Base-by-base conservation (phyloP, 164 flowering plant genomes). In the Protea cynaroides region DNA sequence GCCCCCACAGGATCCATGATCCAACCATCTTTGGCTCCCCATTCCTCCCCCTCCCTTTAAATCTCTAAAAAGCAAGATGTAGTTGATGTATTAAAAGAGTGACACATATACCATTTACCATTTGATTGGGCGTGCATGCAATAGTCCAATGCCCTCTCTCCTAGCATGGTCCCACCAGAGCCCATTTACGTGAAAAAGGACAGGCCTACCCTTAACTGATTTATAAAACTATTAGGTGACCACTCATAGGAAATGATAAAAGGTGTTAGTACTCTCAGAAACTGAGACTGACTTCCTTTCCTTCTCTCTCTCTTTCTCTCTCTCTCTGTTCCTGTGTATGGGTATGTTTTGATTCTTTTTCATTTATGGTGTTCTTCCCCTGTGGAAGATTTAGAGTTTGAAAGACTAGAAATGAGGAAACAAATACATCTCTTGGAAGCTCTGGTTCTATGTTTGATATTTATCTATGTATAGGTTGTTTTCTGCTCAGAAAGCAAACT, bases 1-100 rank as follows among this genome's bases (percentile, higher is more conserved):
- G 64, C 69, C 49, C 66, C 47, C 47, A 63, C 34, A 19, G 17
- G 58, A 61, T 34, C 53, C 38, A 37, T 29, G 34, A 29, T n/a
- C 50, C 58, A 14, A 55, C 34, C 13, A 55, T 55, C 34, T 11
- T 11, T 44, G 15, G 17, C 49, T 44, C 1, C 17, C 49, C 12
- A 44, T 8, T 5, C 34, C 2, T 2, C 49, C 17, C 17, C 49
- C 12, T 2, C 4, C 17, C 11, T 2, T 11, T 3, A 15, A 44
- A 44, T 2, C 11, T 15, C 7, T 7, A 40, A 40, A 40, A 40
- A 44, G 49, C 12, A 2, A 44, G 49, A 11, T 10, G 17, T 10
- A 1, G 46, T 44, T 44, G 49, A 44, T 44, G 49, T 12, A 11
- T 44, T 44, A 3, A 44, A 44, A 4, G 49, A 44, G 12, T 11